Evolutionary conservation across 2,329 filamentous ascomycete genomes (phyloP).

Genomic region (Hymenoscyphus repandus): DNA sequence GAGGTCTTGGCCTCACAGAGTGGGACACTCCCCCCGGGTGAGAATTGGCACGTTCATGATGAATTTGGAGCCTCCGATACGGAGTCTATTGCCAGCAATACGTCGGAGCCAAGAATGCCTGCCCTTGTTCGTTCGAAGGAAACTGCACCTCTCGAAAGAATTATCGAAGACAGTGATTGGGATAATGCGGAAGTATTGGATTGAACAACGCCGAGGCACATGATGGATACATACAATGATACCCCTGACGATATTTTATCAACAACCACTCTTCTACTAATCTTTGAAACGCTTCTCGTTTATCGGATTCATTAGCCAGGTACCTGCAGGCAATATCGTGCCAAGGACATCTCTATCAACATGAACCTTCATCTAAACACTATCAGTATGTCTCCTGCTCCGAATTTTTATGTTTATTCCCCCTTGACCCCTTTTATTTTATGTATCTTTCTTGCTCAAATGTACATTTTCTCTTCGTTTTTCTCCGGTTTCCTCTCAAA

Average conservation of each 20-base stretch:
- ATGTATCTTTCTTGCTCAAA: neutral
- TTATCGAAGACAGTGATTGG: conserved; percentile 52
- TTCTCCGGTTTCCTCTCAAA: neutral
- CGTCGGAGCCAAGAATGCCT: conserved; percentile 6
- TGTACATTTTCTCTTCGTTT: neutral
- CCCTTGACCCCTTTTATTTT: too few species aligned
- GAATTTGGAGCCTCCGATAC: conserved; percentile 22
- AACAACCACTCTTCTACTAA: neutral
- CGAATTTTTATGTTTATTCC: neutral
- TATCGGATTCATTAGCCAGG: neutral
- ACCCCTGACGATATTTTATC: neutral
- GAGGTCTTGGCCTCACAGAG: conserved; percentile 4
- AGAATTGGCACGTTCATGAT: conserved; percentile 17
- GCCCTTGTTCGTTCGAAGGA: neutral
- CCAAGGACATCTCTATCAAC: neutral
- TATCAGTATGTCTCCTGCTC: too few species aligned
- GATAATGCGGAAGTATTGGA: conserved; percentile 41
- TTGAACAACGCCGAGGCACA: conserved; percentile 19
- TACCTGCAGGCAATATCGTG: conserved; percentile 1
- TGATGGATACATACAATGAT: neutral
- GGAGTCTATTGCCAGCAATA: conserved; percentile 16
- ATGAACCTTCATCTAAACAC: too few species aligned
- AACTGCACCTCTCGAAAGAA: conserved; percentile 30
- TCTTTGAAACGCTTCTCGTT: neutral
- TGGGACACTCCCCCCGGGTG: conserved; percentile 1